These are phyloP conservation scores for Eurotiales sp. DNA, from an alignment of 2,329 filamentous ascomycete species.

Conservation along the genomic window DNA sequence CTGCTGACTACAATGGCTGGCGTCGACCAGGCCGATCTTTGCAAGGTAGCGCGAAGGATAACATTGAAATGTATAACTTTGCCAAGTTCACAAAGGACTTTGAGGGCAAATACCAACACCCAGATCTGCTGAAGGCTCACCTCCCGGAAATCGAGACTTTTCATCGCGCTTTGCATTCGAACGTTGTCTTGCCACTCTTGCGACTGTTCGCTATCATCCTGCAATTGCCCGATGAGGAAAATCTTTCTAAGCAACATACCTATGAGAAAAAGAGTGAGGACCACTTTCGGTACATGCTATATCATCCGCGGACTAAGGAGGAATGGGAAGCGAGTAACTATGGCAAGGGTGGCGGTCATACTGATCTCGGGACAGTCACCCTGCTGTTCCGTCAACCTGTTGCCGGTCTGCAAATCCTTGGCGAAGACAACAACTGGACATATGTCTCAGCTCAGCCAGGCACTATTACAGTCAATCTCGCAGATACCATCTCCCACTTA, in stretches of 20 bases:
- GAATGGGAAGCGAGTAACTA: constrained; percentile 45
- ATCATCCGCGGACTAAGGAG: constrained; percentile 48
- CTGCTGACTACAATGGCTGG: constrained; percentile 12
- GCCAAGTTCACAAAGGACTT: constrained; percentile 54
- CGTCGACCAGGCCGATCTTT: constrained; percentile 7
- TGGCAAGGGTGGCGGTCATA: constrained; percentile 51
- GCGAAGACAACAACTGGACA: constrained; percentile 48
- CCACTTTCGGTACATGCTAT: constrained; percentile 61
- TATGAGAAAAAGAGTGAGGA: constrained; percentile 59
- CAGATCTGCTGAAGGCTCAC: constrained; percentile 47
- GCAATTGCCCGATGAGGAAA: constrained; percentile 57
- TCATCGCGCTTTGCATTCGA: constrained; percentile 15
- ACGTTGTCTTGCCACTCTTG: constrained; percentile 43
- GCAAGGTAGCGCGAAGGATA: constrained; percentile 39
- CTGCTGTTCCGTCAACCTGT: constrained; percentile 58
- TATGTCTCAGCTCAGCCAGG: constrained; percentile 49
- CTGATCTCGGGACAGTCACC: constrained; percentile 55
- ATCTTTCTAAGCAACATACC: constrained; percentile 53
- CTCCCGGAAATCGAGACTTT: constrained; percentile 57
- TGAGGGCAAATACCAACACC: constrained; percentile 43
- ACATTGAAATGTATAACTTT: constrained; percentile 59
- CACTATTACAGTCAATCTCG: constrained; percentile 51
- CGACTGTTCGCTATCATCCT: constrained; percentile 60
- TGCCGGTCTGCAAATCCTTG: constrained; percentile 55
- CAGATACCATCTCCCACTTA: constrained; percentile 48